These are phyloP conservation scores for Trichoderma simmonsii DNA, from an alignment of 2,329 filamentous ascomycete genomes.

Conservation along the genomic window DNA sequence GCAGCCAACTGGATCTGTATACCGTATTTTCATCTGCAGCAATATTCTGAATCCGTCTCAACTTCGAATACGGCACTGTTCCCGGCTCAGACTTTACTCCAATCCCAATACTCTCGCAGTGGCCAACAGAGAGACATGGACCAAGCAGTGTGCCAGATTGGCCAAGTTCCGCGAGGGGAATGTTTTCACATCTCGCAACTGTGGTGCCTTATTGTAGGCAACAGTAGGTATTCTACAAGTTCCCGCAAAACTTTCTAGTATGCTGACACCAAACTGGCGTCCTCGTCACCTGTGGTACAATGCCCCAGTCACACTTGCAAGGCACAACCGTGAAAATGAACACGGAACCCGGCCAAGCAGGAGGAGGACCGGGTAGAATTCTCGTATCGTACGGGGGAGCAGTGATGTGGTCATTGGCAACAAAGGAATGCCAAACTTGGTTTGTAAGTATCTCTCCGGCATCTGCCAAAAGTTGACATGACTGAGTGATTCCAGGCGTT, in stretches of 20 bases:
- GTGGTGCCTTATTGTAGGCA: conserved; percentile 46
- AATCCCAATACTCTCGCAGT: conserved; percentile 41
- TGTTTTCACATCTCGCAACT: conserved; percentile 49
- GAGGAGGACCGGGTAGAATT: conserved; percentile 27
- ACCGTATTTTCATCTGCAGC: conserved; percentile 46
- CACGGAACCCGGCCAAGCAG: conserved; percentile 29
- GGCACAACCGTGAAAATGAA: conserved; percentile 32
- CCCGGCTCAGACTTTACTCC: conserved; percentile 43
- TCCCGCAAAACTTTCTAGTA: not conserved
- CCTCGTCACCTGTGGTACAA: conserved; percentile 42
- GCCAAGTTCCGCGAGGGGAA: conserved; percentile 32
- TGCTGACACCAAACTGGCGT: conserved; percentile 27
- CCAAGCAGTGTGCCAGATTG: conserved; percentile 43
- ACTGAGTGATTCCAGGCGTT: conserved; percentile 33
- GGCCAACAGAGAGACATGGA: conserved; percentile 42
- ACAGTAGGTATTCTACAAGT: conserved; percentile 33
- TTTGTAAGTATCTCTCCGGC: conserved; percentile 35
- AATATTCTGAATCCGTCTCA: conserved; percentile 39
- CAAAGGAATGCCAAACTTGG: conserved; percentile 43
- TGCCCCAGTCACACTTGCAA: conserved; percentile 34
- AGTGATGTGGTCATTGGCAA: conserved; percentile 38
- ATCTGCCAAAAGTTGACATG: not conserved
- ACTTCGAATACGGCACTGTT: conserved; percentile 35
- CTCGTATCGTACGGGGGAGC: conserved; percentile 35
- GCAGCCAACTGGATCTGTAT: conserved; percentile 42